Percentiles rank a stretch among this genome's conserved stretches.
phyloP scores from a whole-genome alignment of 495 filamentous ascomycete species.

The Hypoxylon intermedium region DNA sequence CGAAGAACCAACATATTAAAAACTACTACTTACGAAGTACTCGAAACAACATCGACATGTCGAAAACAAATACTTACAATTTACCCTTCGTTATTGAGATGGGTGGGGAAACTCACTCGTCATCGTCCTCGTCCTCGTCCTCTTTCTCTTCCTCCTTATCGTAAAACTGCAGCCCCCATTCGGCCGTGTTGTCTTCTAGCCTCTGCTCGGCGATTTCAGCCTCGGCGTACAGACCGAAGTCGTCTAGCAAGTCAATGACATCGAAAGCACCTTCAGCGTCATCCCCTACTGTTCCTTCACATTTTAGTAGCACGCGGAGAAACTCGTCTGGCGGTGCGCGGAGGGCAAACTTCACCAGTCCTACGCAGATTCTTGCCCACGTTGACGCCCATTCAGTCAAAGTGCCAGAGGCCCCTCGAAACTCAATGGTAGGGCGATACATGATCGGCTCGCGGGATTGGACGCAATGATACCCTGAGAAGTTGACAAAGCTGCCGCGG shows the following conservation, averaged over 20 bases:
- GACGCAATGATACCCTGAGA: neutral
- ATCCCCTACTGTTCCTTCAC: neutral
- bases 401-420: conserved; percentile 47
- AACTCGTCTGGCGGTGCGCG: conserved; percentile 21
- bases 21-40: too few relatives aligned
- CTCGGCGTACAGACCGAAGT: conserved; percentile 30
- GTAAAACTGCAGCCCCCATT: conserved; percentile 11
- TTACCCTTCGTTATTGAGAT: too few relatives aligned
- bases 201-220: conserved; percentile 19
- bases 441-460: neutral
- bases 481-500: neutral
- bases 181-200: conserved; percentile 1
- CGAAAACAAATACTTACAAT: too few relatives aligned
- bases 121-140: too few relatives aligned
- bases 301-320: conserved; percentile 10
- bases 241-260: conserved; percentile 32
- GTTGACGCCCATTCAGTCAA: conserved; percentile 32
- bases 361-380: conserved; percentile 46
- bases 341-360: conserved; percentile 39
- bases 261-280: conserved; percentile 27
- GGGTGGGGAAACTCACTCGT: too few relatives aligned
- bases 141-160: neutral
- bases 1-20: too few relatives aligned
- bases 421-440: conserved; percentile 51
- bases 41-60: too few relatives aligned